These are phyloP conservation scores for Phlebiopsis flavidoalba DNA, from an alignment of 768 basidiomycete genomes.

Conservation along the genomic window DNA sequence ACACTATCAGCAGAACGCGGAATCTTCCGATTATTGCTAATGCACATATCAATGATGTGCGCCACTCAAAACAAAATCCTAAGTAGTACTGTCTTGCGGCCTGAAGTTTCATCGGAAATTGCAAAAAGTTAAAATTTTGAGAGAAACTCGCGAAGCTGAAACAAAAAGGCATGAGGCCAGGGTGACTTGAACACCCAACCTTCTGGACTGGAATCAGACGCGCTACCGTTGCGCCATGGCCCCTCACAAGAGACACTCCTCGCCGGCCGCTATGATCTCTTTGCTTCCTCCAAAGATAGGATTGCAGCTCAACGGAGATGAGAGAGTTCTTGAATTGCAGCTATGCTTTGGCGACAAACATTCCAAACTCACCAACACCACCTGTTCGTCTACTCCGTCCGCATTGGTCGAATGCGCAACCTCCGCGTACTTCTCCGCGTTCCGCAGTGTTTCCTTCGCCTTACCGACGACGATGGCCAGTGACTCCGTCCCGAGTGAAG, in stretches of 20 bases:
- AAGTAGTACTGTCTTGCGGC: too few species aligned
- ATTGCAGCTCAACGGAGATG: too few species aligned
- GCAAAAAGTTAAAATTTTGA: not conserved
- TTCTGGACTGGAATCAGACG: slow-evolving; percentile 3
- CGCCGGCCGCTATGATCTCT: too few species aligned
- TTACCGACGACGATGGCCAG: slow-evolving; percentile 10
- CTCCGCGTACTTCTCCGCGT: slow-evolving; percentile 9
- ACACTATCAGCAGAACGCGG: too few species aligned
- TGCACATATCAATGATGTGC: too few species aligned
- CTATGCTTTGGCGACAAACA: not conserved
- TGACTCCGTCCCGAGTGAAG: slow-evolving; percentile 15
- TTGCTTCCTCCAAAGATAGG: too few species aligned
- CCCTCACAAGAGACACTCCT: not conserved
- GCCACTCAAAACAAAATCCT: too few species aligned
- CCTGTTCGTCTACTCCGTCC: slow-evolving; percentile 9
- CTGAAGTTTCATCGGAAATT: too few species aligned
- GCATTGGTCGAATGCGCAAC: slow-evolving; percentile 11
- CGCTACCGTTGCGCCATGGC: slow-evolving; percentile 3
- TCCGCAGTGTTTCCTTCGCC: slow-evolving; percentile 10
- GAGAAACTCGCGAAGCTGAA: too few species aligned
- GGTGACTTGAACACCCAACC: slow-evolving; percentile 2
- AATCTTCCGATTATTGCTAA: too few species aligned
- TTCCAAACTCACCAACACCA: slow-evolving; percentile 4
- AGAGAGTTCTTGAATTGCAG: too few species aligned
- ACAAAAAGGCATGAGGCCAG: not conserved